These are phyloP conservation scores for Lolium perenne DNA, from an alignment of 176 grass and related monocot species.

Conservation along the genomic window DNA sequence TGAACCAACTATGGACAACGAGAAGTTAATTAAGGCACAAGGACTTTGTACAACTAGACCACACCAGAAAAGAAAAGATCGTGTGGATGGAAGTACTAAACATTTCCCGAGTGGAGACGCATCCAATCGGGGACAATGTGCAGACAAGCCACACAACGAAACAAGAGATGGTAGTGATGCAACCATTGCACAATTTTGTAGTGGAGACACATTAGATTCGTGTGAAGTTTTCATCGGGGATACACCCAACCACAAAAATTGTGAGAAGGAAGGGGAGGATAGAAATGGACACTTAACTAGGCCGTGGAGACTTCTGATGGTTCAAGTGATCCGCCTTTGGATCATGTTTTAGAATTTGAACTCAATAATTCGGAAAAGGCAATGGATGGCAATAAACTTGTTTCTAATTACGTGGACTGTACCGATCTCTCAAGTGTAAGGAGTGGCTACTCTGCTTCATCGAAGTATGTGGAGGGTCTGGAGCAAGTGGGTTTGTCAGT, in stretches of 20 bases:
- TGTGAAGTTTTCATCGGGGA: neutral
- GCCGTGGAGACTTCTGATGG: neutral
- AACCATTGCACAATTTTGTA: neutral
- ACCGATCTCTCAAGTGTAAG: constrained; percentile 14
- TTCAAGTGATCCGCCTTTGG: constrained; percentile 31
- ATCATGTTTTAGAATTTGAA: neutral
- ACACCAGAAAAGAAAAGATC: neutral
- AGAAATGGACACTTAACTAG: neutral
- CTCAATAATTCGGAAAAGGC: neutral
- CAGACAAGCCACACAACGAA: neutral
- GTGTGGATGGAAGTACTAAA: neutral
- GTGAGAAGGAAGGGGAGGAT: constrained; percentile 22
- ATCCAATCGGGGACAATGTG: neutral
- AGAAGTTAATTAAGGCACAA: neutral
- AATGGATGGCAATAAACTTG: neutral
- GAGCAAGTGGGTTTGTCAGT: neutral
- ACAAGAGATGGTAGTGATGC: neutral
- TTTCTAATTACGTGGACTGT: neutral
- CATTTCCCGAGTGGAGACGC: neutral
- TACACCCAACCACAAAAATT: neutral
- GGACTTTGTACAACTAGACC: neutral
- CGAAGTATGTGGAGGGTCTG: constrained; percentile 12
- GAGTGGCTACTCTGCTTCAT: neutral
- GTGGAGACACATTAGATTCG: constrained; percentile 13
- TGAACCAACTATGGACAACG: constrained; percentile 17